These are phyloP conservation scores for Codiaeum variegatum DNA, from an alignment of 441 rosid genomes.

Conservation along the genomic window DNA sequence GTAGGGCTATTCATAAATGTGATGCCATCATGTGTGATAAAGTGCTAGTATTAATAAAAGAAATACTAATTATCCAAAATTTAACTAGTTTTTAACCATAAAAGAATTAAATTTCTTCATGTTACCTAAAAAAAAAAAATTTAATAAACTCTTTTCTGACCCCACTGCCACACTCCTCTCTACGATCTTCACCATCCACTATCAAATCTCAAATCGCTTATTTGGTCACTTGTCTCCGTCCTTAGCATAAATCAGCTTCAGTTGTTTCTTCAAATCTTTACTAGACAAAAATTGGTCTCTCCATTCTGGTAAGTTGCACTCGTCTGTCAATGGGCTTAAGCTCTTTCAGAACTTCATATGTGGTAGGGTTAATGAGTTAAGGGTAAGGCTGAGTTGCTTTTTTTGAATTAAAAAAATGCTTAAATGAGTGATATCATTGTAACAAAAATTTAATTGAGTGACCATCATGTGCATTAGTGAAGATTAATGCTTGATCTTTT, in stretches of 20 bases:
- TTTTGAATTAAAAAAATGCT: too few species aligned
- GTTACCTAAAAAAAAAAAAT: slow-evolving; percentile 77
- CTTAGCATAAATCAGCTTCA: slow-evolving; percentile 51
- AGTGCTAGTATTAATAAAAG: too few species aligned
- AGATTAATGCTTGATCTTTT: too few species aligned
- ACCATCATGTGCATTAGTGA: too few species aligned
- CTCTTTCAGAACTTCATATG: slow-evolving; percentile 87
- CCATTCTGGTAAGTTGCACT: slow-evolving; percentile 78
- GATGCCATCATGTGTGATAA: too few species aligned
- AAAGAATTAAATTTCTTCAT: slow-evolving; percentile 77
- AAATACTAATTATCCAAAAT: too few species aligned
- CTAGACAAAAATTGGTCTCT: slow-evolving; percentile 73
- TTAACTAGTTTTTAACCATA: slow-evolving; percentile 82
- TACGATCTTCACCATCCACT: slow-evolving; percentile 1
- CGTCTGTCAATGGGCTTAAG: slow-evolving; percentile 67
- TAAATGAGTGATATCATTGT: too few species aligned
- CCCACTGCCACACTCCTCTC: slow-evolving; percentile 31
- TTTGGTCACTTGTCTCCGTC: slow-evolving; percentile 25
- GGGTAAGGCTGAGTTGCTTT: too few species aligned
- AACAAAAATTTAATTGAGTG: too few species aligned
- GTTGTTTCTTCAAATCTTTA: slow-evolving; percentile 68
- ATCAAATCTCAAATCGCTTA: slow-evolving; percentile 22
- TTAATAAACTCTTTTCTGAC: slow-evolving; percentile 66
- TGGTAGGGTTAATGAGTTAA: too few species aligned
- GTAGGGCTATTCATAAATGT: too few species aligned